Percentiles rank a stretch among this genome's conserved stretches.
phyloP scores from a whole-genome alignment of 116 monocot species.

The Dioscorea cayenensis region DNA sequence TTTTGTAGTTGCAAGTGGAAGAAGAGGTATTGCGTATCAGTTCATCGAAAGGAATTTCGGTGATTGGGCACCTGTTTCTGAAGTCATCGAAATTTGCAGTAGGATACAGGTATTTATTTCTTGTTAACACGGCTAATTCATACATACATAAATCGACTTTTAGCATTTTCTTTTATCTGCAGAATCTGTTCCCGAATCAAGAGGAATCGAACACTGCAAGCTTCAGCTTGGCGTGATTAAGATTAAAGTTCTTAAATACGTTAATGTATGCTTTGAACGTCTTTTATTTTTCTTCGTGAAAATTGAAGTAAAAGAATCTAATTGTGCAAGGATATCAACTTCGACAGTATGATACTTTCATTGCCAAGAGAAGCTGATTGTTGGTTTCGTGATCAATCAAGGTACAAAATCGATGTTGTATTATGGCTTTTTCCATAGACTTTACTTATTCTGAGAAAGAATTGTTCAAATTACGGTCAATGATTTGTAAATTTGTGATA shows the following conservation, averaged over 20 bases:
- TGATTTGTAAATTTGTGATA: too few species aligned
- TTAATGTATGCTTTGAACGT: neutral
- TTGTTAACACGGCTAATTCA: neutral
- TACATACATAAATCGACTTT: neutral
- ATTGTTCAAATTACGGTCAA: too few species aligned
- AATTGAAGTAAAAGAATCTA: too few species aligned
- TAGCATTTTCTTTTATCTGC: neutral
- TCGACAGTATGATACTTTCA: too few species aligned
- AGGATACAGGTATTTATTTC: conserved; percentile 22
- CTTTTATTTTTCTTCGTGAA: too few species aligned
- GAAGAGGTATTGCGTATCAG: conserved; percentile 34
- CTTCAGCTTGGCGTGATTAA: neutral
- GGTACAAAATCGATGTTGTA: too few species aligned
- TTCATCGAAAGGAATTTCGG: conserved; percentile 50
- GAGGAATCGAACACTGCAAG: neutral
- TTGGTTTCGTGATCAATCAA: too few species aligned
- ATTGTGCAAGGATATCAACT: too few species aligned
- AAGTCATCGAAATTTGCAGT: conserved; percentile 37
- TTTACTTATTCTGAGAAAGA: too few species aligned
- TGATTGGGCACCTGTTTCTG: conserved; percentile 42
- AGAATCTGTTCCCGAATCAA: conserved; percentile 1
- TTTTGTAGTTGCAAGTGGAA: conserved; percentile 29
- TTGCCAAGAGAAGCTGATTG: too few species aligned
- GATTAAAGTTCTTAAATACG: neutral
- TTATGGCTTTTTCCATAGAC: too few species aligned